phyloP scores from a whole-genome alignment of 1,284 basidiomycete species.

The Tremellales sp. region DNA sequence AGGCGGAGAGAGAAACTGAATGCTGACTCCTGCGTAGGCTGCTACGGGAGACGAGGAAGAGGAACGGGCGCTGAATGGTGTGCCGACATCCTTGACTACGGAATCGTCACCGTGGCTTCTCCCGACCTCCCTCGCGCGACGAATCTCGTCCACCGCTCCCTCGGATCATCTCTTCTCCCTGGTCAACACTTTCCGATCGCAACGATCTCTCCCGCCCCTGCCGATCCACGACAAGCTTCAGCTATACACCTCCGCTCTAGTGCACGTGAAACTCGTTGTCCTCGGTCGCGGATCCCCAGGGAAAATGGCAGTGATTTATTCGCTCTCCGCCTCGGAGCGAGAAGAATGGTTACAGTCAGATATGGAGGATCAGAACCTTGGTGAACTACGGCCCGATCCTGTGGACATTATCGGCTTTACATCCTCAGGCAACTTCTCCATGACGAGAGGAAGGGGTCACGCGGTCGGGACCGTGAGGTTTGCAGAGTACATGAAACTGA shows the following conservation, averaged over 20 bases:
- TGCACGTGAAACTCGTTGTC: conserved; percentile 62
- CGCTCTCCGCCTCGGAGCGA: conserved; percentile 55
- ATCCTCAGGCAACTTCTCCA: conserved; percentile 72
- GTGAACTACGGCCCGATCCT: conserved; percentile 49
- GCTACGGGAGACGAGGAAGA: conserved; percentile 17
- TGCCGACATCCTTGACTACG: conserved; percentile 8
- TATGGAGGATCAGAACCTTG: conserved; percentile 42
- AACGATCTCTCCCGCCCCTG: conserved; percentile 54
- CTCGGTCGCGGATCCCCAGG: conserved; percentile 65
- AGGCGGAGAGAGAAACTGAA: conserved; percentile 1
- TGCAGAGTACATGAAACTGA: conserved; percentile 53
- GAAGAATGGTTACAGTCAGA: conserved; percentile 51
- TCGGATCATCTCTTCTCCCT: conserved; percentile 52
- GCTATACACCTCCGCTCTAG: conserved; percentile 59
- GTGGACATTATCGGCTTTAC: conserved; percentile 67
- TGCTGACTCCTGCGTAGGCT: conserved; percentile 1
- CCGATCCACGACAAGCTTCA: conserved; percentile 29
- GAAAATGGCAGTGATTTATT: conserved; percentile 68
- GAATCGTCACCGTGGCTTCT: conserved; percentile 56
- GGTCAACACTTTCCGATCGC: conserved; percentile 59
- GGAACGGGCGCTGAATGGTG: conserved; percentile 38
- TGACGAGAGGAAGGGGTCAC: conserved; percentile 67
- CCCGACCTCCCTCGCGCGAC: conserved; percentile 37
- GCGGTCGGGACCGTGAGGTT: conserved; percentile 69
- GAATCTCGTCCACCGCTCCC: neutral